Conservation (phyloP, 768 basidiomycete species). For the Kwoniella dejecticola region DNA sequence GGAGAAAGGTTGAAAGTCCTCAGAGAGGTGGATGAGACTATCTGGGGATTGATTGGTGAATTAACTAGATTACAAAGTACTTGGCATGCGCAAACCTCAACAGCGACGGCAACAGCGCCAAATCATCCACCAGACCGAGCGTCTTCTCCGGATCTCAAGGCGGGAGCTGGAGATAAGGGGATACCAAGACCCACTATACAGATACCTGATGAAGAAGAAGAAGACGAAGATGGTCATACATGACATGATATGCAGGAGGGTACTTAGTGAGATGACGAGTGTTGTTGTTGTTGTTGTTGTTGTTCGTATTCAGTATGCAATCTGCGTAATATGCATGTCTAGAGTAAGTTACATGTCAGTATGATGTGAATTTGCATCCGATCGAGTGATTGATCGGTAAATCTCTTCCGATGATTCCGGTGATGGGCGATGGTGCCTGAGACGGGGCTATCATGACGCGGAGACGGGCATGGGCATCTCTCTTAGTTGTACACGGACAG, state of each 20-base stretch:
- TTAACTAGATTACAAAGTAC: conserved; percentile 70
- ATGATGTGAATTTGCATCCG: no score
- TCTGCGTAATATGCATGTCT: no score
- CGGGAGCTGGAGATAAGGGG: background rate
- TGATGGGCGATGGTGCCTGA: background rate
- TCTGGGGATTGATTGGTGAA: conserved; percentile 77
- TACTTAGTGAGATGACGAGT: no score
- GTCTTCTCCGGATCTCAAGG: no score
- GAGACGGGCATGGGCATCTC: conserved; percentile 8
- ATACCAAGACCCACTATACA: background rate
- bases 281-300: no score
- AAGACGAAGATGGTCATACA: background rate
- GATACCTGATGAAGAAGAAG: background rate
- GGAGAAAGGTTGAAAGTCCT: conserved; percentile 79
- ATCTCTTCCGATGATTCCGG: background rate
- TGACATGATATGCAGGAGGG: background rate
- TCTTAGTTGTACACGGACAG: no score
- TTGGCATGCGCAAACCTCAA: conserved; percentile 30
- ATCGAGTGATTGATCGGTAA: no score
- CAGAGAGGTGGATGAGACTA: conserved; percentile 71
- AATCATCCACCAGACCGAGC: no score
- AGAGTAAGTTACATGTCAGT: no score
- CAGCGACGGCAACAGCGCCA: background rate
- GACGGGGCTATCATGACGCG: background rate
- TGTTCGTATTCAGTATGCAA: no score